Base-by-base conservation (phyloP, 2,329 filamentous ascomycete species). In the Triangularia verruculosa region DNA sequence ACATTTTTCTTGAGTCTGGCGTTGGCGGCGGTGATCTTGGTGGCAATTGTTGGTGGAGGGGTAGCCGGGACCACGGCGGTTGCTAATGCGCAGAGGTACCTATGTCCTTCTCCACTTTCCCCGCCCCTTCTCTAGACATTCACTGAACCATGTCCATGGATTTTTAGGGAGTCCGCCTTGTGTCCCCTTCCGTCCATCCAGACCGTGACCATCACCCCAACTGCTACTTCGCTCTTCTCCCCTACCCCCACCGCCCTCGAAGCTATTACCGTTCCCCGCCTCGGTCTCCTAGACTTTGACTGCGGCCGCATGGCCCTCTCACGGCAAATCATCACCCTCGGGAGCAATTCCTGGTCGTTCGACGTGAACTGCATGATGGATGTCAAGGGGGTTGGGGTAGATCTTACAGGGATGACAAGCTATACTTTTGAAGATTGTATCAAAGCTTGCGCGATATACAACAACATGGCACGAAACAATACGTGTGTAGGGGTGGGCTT, bases 401-500 rank as follows among this genome's bases (percentile, higher is more conserved):
- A 67, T 51, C 9, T 67, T 8, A 60, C 61, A 4, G 63, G 56
- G n/a, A 65, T 60, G 43, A 65, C 63, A 17, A 51, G 57, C 22
- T 67, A 67, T 52, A 27, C 59, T 3, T 67, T 67, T 34, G 63
- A 60, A n/a, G 65, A 63, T 32, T 67, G 65, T 28, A 55, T 67
- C 27, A 12, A 8, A 7, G 62, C 66, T 5, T 67, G 66, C 43
- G 64, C 62, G 24, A 59, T 64, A 30, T 61, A 62, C 51, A 67
- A 67, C 52, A 61, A 57, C 20, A 51, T 66, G 9, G 55, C 62
- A 7, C 39, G 58, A 11, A 67, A 67, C 57, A 63, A 67, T 12
- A 67, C 64, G 1, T 67, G 66, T 24, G 24, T 67, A 8, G 64
- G 62, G 5, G 62, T 67, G 12, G 57, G 57, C 22, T 67, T 67